Evolutionary conservation across 495 filamentous ascomycete species (phyloP), one percentile per base, ranked within the genome.

Genomic region (Xylaria longipes): DNA sequence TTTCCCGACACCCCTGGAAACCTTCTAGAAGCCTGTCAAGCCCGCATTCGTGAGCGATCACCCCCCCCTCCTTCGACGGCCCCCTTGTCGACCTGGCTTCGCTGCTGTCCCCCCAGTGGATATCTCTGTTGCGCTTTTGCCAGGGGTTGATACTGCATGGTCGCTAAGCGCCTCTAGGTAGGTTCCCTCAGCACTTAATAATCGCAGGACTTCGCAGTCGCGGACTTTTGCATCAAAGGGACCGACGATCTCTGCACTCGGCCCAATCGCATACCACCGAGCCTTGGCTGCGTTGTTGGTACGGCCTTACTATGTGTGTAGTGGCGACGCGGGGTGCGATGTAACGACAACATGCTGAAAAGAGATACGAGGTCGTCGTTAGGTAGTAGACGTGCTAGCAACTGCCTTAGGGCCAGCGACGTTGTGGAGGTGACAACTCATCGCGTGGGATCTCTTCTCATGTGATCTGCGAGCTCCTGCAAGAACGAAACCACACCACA

Each of bases 341-440:
- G 61, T 50, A 39, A 71, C 69, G 41, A 22, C 69, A 48, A 63
- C 69, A 66, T 48, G 50, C 62, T 50, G 61, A 64, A 58, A 17
- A 60, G 48, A 58, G 60, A 64, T 71, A 71, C 69, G 69, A 66
- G 69, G 50, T 71, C 22, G 56, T 66, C 33, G 31, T 46, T 31
- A 14, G 45, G 48, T 33, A 65, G 45, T 29, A 54, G 48, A 27
- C 27, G 17, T 57, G 43, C 62, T 45, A 50, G 60, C n/a, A 64
- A 39, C 43, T 45, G 68, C 61, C 43, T 64, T 64, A 48, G 58
- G 58, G 56, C 68, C 37, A 31, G 48, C 61, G 35, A 48, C 58
- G 45, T 64, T 71, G 69, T 60, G 69, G 69, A 71, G 69, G 61
- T 66, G 69, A 71, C 69, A 71, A 71, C 69, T 65, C 69, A 71